phyloP scores from a whole-genome alignment of 2,329 filamentous ascomycete species.

The Cucurbitaria berberidis region DNA sequence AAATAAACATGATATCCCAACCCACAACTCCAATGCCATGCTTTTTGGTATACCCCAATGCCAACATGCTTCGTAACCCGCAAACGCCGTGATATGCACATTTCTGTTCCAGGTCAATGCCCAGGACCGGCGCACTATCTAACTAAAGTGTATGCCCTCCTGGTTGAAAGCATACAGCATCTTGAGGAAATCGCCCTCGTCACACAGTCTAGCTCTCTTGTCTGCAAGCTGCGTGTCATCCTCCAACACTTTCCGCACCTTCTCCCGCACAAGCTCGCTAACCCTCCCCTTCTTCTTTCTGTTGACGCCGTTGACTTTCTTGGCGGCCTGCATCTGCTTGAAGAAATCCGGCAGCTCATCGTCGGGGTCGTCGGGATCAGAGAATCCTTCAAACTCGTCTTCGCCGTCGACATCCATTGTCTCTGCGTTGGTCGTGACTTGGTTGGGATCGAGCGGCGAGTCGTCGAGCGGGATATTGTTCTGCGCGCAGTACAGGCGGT shows the following conservation, averaged over 20 bases:
- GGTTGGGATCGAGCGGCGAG: conserved; percentile 45
- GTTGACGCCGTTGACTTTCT: conserved; percentile 58
- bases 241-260: conserved; percentile 84
- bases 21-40: conserved; percentile 8
- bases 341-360: conserved; percentile 86
- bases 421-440: conserved; percentile 50
- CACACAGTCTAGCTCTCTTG: conserved; percentile 82
- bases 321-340: conserved; percentile 66
- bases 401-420: conserved; percentile 56
- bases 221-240: conserved; percentile 80
- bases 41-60: conserved; percentile 35
- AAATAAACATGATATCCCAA: neutral
- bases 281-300: conserved; percentile 79
- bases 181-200: conserved; percentile 90
- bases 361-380: conserved; percentile 63
- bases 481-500: conserved; percentile 86
- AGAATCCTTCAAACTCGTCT: conserved; percentile 57
- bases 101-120: neutral
- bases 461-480: conserved; percentile 80
- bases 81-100: conserved; percentile 27
- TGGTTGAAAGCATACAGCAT: conserved; percentile 85
- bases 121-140: neutral
- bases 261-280: conserved; percentile 80
- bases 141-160: conserved; percentile 91
- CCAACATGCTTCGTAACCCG: conserved; percentile 11